Conservation (phyloP, 805 yeast genomes). For the Candida multigemmis region DNA sequence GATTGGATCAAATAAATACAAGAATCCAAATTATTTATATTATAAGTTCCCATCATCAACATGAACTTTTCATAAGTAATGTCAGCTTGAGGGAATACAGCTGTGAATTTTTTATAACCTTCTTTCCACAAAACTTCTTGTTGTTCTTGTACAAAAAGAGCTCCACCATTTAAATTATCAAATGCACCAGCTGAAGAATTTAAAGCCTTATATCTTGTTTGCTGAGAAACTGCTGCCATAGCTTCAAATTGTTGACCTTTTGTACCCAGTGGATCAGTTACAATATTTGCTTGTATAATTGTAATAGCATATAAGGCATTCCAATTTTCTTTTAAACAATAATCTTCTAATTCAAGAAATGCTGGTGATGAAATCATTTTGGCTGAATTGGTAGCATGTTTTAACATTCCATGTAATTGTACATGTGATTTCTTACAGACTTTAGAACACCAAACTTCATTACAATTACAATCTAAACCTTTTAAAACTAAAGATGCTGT, state of each 20-base stretch:
- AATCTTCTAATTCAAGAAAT: constrained; percentile 51
- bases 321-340: constrained; percentile 59
- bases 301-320: constrained; percentile 61
- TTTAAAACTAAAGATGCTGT: constrained; percentile 21
- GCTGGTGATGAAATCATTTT: constrained; percentile 33
- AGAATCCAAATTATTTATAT: constrained; percentile 64
- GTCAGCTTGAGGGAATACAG: constrained; percentile 35
- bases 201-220: constrained; percentile 48
- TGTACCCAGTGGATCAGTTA: constrained; percentile 33
- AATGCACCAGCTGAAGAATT: constrained; percentile 47
- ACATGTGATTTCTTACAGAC: constrained; percentile 48
- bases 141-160: constrained; percentile 45
- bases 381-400: constrained; percentile 36
- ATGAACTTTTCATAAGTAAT: constrained; percentile 46
- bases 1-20: constrained; percentile 55
- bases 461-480: constrained; percentile 62
- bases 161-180: constrained; percentile 44
- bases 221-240: constrained; percentile 66
- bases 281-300: constrained; percentile 38
- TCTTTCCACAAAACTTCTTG: constrained; percentile 51
- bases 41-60: constrained; percentile 59
- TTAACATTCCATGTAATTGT: constrained; percentile 42
- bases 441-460: constrained; percentile 63
- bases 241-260: constrained; percentile 42
- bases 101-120: constrained; percentile 42